Evolutionary conservation across 208 protist genomes (phyloP), one percentile per base, ranked within the genome.

Genomic region (Strigomonas culicis): DNA sequence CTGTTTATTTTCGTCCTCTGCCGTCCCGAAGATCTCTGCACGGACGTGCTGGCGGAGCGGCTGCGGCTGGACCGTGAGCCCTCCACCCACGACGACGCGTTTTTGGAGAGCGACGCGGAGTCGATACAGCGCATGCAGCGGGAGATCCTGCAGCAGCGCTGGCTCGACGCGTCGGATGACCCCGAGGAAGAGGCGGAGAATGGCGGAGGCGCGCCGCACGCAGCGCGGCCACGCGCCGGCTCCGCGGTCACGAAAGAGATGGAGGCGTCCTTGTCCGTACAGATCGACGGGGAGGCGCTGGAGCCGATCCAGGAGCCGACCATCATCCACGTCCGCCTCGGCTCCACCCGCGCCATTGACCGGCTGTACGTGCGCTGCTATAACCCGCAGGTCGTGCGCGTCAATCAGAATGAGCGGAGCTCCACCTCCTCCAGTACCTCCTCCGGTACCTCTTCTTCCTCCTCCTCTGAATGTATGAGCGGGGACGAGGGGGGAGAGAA

Each of bases 261-360:
- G 28, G 66, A 62, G 7, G 59, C 74, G 62, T 49, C 46, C 6
- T 75, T 94, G 34, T 74, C 75, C 34, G 72, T 90, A 36, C 88
- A 94, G 68, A 67, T 90, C 17, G 88, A 94, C 59, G 88, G 88
- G 10, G 88, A 94, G 77, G 63, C 85, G 17, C 47, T 88, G 44
- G 65, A 75, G 3, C 75, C 60, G 59, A 82, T 94, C 22, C 63
- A 43, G 21, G 68, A 85, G 63, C 77, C 88, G 11, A 86, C 72
- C 13, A 74, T 94, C 25, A 51, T 92, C 13, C 77, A 87, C 44
- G 91, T 25, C 66, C 64, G 34, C 68, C 56, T 43, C 66, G 68
- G 50, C 31, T 67, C 13, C 47, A 64, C 66, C 28, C 52, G 17
- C 52, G 57, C 22, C n/a, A n/a, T n/a, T n/a, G 50, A 72, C 19